A percentile compares a stretch with the other conserved stretches of the same genome.
Evolutionary conservation across 2,329 filamentous ascomycete genomes (phyloP).

Genomic region (Phoma sp.): DNA sequence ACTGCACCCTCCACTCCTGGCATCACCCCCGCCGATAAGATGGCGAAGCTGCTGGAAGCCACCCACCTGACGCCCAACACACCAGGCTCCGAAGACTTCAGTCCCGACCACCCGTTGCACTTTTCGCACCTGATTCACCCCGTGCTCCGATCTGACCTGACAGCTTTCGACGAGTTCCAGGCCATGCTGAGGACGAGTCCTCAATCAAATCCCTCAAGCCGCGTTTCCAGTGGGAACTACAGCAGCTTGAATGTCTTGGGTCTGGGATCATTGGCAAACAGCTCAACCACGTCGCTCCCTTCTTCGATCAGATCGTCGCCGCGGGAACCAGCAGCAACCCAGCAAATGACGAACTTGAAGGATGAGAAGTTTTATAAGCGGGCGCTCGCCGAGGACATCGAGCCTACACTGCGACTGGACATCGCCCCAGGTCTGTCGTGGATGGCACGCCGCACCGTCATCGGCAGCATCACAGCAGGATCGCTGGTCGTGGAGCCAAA

Average conservation of each 20-base stretch:
- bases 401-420: constrained; percentile 90
- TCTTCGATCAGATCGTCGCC: constrained; percentile 60
- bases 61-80: constrained; percentile 59
- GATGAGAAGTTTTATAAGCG: constrained; percentile 96
- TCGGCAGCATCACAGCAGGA: constrained; percentile 83
- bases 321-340: constrained; percentile 36
- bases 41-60: constrained; percentile 66
- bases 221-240: constrained; percentile 75
- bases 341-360: constrained; percentile 69
- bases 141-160: constrained; percentile 80
- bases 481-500: constrained; percentile 85
- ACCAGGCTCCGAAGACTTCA: constrained; percentile 58
- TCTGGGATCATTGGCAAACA: constrained; percentile 58
- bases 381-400: constrained; percentile 85
- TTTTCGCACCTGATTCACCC: constrained; percentile 85
- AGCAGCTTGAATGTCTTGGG: constrained; percentile 66
- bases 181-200: constrained; percentile 72
- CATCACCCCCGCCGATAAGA: constrained; percentile 62
- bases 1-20: constrained; percentile 81
- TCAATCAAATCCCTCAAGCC: constrained; percentile 64
- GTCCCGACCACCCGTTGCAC: constrained; percentile 69
- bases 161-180: constrained; percentile 83
- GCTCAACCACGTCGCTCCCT: constrained; percentile 56
- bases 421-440: constrained; percentile 89
- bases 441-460: constrained; percentile 84